Conservation (phyloP, 2,329 filamentous ascomycete species). For the Sclerotinia borealis region DNA sequence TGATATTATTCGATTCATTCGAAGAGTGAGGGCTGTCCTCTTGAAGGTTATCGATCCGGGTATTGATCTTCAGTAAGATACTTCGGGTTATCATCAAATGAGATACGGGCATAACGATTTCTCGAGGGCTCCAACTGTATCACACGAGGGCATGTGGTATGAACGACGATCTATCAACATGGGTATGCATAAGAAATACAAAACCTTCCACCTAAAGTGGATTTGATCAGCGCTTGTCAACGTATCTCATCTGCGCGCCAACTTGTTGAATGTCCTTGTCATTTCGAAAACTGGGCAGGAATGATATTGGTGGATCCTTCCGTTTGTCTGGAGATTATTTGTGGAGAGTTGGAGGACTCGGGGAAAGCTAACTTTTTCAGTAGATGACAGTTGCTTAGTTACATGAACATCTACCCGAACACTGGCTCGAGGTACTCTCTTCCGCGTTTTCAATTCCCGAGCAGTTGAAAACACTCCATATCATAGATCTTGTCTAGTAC, state of each 20-base stretch:
- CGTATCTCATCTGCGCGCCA: background rate
- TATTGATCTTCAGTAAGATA: background rate
- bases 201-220: background rate
- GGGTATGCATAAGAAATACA: background rate
- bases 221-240: constrained; percentile 2
- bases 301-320: constrained; percentile 2
- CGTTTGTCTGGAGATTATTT: background rate
- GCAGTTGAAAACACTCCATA: background rate
- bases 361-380: background rate
- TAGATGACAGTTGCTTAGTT: background rate
- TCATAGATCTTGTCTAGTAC: background rate
- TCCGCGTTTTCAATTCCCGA: background rate
- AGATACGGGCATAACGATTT: background rate
- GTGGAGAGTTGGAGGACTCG: constrained; percentile 1
- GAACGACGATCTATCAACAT: background rate
- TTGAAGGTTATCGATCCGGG: background rate
- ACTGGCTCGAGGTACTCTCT: background rate
- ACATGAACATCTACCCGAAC: too few species aligned
- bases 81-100: background rate
- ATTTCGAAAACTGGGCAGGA: background rate
- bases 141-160: background rate
- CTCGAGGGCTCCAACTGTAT: background rate
- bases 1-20: background rate
- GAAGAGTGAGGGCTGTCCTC: background rate
- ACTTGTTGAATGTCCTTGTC: background rate